These are phyloP conservation scores for Penicillium sp. DNA, from an alignment of 2,329 filamentous ascomycete genomes.

Conservation along the genomic window DNA sequence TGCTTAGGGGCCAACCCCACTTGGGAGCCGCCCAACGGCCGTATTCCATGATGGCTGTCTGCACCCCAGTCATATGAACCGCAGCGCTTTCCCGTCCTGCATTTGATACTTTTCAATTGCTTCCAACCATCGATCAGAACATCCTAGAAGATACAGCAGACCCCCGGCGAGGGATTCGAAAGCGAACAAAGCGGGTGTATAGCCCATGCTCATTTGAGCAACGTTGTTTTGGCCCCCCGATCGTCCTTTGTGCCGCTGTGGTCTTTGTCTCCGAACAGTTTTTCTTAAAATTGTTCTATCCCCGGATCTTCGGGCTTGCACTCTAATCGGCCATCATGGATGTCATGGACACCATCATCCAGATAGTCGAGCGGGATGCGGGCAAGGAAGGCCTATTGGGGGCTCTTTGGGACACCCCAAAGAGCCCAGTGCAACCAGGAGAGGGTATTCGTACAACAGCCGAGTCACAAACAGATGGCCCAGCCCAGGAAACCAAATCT, in stretches of 20 bases:
- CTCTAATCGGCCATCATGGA: background rate
- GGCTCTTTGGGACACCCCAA: too few species aligned
- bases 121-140: background rate
- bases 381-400: too few species aligned
- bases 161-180: background rate
- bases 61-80: background rate
- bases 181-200: background rate
- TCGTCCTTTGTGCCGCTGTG: background rate
- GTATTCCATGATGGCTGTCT: background rate
- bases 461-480: too few species aligned
- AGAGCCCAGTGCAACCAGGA: too few species aligned
- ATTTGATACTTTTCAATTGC: background rate
- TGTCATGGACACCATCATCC: background rate
- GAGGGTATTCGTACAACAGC: too few species aligned
- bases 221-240: constrained; percentile 6
- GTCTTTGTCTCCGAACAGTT: background rate
- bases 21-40: background rate
- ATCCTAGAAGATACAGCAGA: background rate
- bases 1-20: constrained; percentile 2
- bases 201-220: background rate
- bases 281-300: background rate
- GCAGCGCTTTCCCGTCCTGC: background rate
- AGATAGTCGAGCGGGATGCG: background rate
- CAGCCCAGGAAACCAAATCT: background rate
- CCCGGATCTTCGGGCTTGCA: background rate